A percentile compares a stretch with the other conserved stretches of the same genome.
Conservation (phyloP, 202 grass and related monocot species). For the Setaria viridis region DNA sequence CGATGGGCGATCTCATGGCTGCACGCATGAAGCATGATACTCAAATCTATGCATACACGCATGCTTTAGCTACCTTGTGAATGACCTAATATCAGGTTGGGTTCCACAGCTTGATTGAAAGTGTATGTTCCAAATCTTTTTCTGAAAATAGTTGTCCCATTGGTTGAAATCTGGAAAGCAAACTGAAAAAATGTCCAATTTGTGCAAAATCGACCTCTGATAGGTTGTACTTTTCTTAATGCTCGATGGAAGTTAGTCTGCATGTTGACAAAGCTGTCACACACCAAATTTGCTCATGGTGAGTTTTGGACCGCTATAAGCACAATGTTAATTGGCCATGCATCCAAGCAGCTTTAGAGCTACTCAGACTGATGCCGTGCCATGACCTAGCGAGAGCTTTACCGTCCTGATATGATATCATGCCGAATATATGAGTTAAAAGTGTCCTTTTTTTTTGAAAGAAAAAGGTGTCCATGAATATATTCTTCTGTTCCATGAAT, state of each 20-base stretch:
- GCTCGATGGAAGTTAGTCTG: background rate
- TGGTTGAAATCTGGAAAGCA: background rate
- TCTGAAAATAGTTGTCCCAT: background rate
- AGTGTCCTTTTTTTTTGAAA: background rate
- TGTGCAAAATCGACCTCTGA: background rate
- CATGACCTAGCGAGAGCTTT: constrained; percentile 6
- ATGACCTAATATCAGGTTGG: background rate
- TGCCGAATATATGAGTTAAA: background rate
- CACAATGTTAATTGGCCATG: background rate
- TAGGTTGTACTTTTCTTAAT: background rate
- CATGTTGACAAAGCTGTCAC: constrained; percentile 8
- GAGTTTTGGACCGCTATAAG: background rate
- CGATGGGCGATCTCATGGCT: background rate
- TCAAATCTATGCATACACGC: constrained; percentile 1
- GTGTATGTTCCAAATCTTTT: background rate
- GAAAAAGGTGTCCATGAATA: background rate
- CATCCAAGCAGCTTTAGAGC: background rate
- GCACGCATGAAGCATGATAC: background rate
- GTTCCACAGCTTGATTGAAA: background rate
- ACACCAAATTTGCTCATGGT: constrained; percentile 2
- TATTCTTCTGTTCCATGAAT: background rate
- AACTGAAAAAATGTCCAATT: background rate
- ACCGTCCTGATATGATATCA: background rate
- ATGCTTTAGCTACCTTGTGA: background rate
- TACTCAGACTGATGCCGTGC: background rate